Base-by-base conservation (phyloP, 2,329 filamentous ascomycete species). In the Raffaelea ambrosiae region DNA sequence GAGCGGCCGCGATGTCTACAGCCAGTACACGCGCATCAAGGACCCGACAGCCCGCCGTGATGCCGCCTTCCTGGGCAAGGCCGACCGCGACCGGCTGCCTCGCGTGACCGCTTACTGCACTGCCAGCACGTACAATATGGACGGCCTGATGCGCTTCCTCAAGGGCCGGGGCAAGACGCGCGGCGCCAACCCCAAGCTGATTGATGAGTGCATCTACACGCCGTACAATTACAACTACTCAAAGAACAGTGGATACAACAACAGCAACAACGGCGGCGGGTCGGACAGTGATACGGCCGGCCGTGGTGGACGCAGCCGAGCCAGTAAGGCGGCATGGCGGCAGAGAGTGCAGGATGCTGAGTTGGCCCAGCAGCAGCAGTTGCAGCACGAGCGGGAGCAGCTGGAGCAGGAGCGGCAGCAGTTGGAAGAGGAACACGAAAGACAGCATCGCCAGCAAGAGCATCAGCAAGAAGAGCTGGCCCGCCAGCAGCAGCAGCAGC, bases 181-280 rank as follows among this genome's bases (percentile, higher is more conserved):
- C 57, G 87, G 88, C 18, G 81, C 90, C 16, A 86, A 82, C 51
- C 91, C 93, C 1, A 97, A 96, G 66, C 70, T 93, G 49, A 96
- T 96, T 57, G 93, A 98, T 63, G 93, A 98, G 66, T 98, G 93
- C 65, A 88, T 98, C 57, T 98, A 98, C 67, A 88, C 91, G 11
- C 88, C 91, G 0, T 98, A 95, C 65, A 84, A 81, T 59, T 96
- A 96, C 63, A 44, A 53, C 7, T 51, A 49, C 44, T 46, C 42
- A 22, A 54, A 54, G 46, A 47, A 33, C 7, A 36, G 40, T 3
- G 35, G 31, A 14, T 14, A 20, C 14, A 38, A 22, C 9, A 73
- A 74, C 39, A 74, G 53, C 9, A 79, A 68, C 19, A 33, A 40
- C 26, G 31, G 38, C 26, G 26, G 7, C 26, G 26, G 26, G 7